phyloP scores from a whole-genome alignment of 106 monocot species.

The Iris macrosiphon region DNA sequence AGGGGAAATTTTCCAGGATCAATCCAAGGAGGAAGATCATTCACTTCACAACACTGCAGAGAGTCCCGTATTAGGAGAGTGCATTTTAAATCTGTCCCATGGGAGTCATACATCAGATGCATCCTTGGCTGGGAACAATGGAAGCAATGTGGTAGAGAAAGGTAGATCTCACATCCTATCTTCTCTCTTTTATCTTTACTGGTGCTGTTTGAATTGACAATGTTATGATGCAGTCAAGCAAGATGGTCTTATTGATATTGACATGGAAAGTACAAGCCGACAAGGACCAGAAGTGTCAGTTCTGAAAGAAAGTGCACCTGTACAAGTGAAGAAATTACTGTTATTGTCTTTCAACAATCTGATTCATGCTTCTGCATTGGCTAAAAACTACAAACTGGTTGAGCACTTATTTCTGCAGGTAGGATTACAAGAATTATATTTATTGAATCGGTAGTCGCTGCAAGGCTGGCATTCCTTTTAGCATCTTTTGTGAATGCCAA shows the following conservation, averaged over 20 bases:
- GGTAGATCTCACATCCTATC: background rate
- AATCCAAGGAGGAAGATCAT: background rate
- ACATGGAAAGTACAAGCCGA: conserved; percentile 3
- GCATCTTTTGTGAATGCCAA: no score
- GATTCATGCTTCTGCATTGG: conserved; percentile 37
- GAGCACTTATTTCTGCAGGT: conserved; percentile 62
- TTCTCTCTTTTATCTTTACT: background rate
- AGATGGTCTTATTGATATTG: conserved; percentile 5
- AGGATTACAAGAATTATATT: background rate
- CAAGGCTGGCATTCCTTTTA: no score
- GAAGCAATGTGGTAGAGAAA: background rate
- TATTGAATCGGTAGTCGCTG: background rate
- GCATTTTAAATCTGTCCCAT: conserved; percentile 1
- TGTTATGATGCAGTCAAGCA: conserved; percentile 2
- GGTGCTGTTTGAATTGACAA: conserved; percentile 3
- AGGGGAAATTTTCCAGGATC: background rate
- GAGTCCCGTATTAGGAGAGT: background rate
- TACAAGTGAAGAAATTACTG: conserved; percentile 23
- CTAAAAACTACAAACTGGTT: conserved; percentile 36
- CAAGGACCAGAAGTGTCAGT: background rate
- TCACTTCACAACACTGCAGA: background rate
- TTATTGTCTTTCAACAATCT: conserved; percentile 60
- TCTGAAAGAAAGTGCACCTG: conserved; percentile 7
- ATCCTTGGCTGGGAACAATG: background rate
- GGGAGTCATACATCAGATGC: background rate